phyloP scores from a whole-genome alignment of 2,329 filamentous ascomycete genomes.

The Cadophora malorum region DNA sequence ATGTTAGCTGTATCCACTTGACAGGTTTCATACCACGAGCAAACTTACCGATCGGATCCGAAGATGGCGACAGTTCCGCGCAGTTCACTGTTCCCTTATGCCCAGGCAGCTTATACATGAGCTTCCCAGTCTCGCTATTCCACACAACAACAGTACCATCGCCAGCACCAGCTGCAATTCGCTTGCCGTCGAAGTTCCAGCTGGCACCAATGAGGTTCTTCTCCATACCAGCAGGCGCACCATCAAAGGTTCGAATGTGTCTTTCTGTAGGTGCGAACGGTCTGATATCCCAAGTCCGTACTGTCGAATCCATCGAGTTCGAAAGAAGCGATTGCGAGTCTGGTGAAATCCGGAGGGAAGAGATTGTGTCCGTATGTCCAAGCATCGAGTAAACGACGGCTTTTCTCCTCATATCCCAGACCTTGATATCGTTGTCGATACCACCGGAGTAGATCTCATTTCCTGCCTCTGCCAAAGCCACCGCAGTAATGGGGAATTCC shows the following conservation, averaged over 20 bases:
- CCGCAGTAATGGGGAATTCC: conserved; percentile 88
- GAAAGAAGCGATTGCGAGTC: conserved; percentile 91
- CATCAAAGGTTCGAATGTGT: conserved; percentile 87
- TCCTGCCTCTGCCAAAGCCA: conserved; percentile 90
- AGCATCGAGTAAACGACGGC: conserved; percentile 84
- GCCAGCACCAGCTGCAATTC: conserved; percentile 85
- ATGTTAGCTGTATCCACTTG: conserved; percentile 32
- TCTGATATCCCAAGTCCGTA: conserved; percentile 93
- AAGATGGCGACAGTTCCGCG: conserved; percentile 84
- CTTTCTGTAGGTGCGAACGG: conserved; percentile 91
- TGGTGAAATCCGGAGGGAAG: conserved; percentile 88
- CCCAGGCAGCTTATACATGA: conserved; percentile 92
- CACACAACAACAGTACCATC: conserved; percentile 92
- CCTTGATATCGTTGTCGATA: conserved; percentile 96
- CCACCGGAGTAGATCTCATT: conserved; percentile 95
- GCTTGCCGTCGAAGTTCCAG: conserved; percentile 87
- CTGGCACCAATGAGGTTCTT: conserved; percentile 90
- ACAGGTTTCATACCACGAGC: conserved; percentile 2
- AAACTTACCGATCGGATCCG: conserved; percentile 85
- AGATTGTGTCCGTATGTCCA: conserved; percentile 91
- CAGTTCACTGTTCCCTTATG: conserved; percentile 96
- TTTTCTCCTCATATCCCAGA: conserved; percentile 96
- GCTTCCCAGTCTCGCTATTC: conserved; percentile 86
- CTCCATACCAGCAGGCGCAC: conserved; percentile 85
- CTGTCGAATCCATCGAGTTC: conserved; percentile 92